Conservation (phyloP, 2,329 filamentous ascomycete species). For the Alternaria ethzedia region DNA sequence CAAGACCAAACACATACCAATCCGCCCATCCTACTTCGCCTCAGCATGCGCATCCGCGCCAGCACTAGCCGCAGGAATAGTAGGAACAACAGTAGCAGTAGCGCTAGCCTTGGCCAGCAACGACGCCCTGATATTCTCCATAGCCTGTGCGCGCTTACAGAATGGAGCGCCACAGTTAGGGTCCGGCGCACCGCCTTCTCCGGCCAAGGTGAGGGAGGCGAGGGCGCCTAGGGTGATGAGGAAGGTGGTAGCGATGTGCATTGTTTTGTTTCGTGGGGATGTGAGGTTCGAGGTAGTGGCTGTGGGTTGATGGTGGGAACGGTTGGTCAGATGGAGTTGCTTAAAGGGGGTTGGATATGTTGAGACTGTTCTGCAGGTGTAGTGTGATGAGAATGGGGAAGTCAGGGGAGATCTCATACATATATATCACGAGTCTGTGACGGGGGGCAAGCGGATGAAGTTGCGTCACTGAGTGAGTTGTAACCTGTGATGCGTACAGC, state of each 20-base stretch:
- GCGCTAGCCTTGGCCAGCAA: neutral
- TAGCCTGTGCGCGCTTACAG: neutral
- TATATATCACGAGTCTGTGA: neutral
- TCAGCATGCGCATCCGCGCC: neutral
- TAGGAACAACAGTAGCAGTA: neutral
- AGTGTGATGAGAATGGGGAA: neutral
- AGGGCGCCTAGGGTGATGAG: neutral
- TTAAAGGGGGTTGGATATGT: neutral
- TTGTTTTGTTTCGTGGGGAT: neutral
- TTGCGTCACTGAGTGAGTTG: neutral
- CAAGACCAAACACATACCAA: neutral
- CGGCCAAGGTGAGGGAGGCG: neutral
- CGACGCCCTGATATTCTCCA: neutral
- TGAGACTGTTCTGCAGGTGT: neutral
- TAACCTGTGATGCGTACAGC: neutral
- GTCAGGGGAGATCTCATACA: neutral
- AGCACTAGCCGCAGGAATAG: neutral
- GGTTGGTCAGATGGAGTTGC: neutral
- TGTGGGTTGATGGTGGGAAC: rapidly evolving
- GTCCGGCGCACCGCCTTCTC: neutral
- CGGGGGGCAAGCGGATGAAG: neutral
- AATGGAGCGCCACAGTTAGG: conserved; percentile 11
- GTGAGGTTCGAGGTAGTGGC: neutral
- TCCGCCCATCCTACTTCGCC: neutral
- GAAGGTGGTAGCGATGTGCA: neutral